Evolutionary conservation across 257 asterid genomes (phyloP), one percentile per base, ranked within the genome.

Genomic region (Anisodus tanguticus): DNA sequence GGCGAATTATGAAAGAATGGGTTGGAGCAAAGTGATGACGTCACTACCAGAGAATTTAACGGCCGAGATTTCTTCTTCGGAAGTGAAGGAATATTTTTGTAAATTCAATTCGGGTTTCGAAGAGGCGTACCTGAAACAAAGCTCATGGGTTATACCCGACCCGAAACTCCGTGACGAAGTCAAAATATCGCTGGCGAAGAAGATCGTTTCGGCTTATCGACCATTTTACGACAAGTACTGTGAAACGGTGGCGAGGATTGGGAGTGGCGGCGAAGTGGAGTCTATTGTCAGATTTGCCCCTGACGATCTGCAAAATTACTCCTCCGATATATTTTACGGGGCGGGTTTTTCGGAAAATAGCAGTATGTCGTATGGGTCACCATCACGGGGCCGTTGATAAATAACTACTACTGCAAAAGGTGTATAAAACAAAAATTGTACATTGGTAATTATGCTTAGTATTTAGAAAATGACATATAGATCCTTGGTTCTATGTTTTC

Each of bases 91-190:
- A 1, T 68, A 84, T 9, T 94, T 94, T 64, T 67, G 79, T 22
- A 85, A 83, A 49, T 94, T 94, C 77, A 87, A 89, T 63, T 57
- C 78, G 19, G 69, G 88, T 17, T 93, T 94, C 55, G 97, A 90
- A 69, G 93, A 89, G 67, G 84, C 91, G 3, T 87, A 89, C 78
- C 84, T 85, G 86, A 89, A 81, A 51, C 96, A 93, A 82, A 51
- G 69, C 45, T 45, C 92, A 12, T 94, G 98, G 98, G 90, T 91
- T 67, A 91, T 94, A 91, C 95, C 95, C 85, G 95, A 94, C 87
- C 90, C 88, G 87, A 88, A 77, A 9, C 72, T 92, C 5, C 90
- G 94, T 0, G 97, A 92, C 59, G 84, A 87, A 2, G 88, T 90
- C 26, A 91, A 88, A 69, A n/a, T 85, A 10, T 89, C 95, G 0